Evolutionary conservation across 305 asterid species (phyloP), one percentile per base, ranked within the genome.

Genomic region (Coffea humblotiana): DNA sequence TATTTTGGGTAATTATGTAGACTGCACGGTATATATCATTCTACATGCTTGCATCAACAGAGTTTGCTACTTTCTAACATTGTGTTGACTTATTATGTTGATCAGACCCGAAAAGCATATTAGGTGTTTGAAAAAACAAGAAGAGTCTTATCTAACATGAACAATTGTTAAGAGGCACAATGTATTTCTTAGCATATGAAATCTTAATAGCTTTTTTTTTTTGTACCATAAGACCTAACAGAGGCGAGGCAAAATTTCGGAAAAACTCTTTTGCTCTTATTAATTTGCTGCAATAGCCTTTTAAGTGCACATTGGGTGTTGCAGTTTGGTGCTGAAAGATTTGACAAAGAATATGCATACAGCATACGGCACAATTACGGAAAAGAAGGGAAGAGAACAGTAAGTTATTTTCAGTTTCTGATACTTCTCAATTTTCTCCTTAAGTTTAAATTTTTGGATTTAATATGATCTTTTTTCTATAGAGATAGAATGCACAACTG

Each of bases 341-440:
- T 96, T 56, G 98, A 96, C 88, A 96, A 93, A 89, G 98, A 94
- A 84, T 96, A 96, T 83, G 95, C 96, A 79, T 94, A 96, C 81
- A 9, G 93, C 86, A 90, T 94, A 79, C 92, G 98, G 19, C 99
- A 96, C 90, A 92, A 88, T 81, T 96, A 93, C 83, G 99, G 99
- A 75, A 96, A 94, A 94, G 99, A 96, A 91, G 99, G 99, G 81
- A 96, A 96, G 87, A 89, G 98, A 83, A 91, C 96, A 85, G 99
- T 96, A 89, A 88, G 91, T 85, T 73, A 49, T 74, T 43, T 48
- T 32, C 37, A 63, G 51, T 29, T 68, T 71, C 35, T 27, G 49
- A 54, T 6, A 60, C 52, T 27, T 76, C 45, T 72, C 75, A 12
- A 68, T 29, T 68, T 12, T 40, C 18, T 67, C 47, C 47, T n/a